Base-by-base conservation (phyloP, 805 yeast species). In the Candida glaebosa region DNA sequence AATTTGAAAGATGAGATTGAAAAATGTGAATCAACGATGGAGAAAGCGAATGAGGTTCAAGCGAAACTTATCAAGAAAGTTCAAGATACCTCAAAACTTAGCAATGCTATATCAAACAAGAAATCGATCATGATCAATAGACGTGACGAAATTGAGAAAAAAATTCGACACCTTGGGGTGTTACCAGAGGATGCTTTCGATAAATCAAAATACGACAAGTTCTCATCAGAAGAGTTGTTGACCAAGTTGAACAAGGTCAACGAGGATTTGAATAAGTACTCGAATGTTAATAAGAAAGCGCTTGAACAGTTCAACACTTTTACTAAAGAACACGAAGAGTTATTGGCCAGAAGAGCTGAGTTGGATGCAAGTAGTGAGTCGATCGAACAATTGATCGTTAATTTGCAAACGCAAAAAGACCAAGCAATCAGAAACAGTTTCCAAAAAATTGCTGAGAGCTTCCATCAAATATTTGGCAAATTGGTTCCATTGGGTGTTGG, bases 401-500 rank as follows among this genome's bases (percentile, higher is more conserved):
- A 78, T 18, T 71, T 93, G 40, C 86, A 86, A 51, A 73, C 75
- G 42, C 84, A 91, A 55, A 93, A 93, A 54, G 83, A 85, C 39
- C 81, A 81, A 26, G 96, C 96, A 0, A 87, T 93, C 20, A 77
- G 77, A 34, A 72, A 81, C 38, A 85, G 96, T 8, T 90, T 90
- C 58, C 72, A 76, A 42, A 82, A 81, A 50, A 93, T 91, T 1
- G 78, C 95, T 2, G 65, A 70, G 18, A 82, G 84, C 20, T 91
- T 93, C 58, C 61, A 80, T 3, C 78, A 79, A 38, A 79, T 90
- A 0, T 91, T 93, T 59, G 87, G 79, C 47, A 76, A 76, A 52
- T 68, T 93, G 16, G 97, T 89, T 3, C 97, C 96, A 3, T 72
- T 75, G 18, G 96, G 96, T 31, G 69, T 69, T 7, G 99, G 96